Base-by-base conservation (phyloP, 345 rosid genomes). In the Punica granatum region DNA sequence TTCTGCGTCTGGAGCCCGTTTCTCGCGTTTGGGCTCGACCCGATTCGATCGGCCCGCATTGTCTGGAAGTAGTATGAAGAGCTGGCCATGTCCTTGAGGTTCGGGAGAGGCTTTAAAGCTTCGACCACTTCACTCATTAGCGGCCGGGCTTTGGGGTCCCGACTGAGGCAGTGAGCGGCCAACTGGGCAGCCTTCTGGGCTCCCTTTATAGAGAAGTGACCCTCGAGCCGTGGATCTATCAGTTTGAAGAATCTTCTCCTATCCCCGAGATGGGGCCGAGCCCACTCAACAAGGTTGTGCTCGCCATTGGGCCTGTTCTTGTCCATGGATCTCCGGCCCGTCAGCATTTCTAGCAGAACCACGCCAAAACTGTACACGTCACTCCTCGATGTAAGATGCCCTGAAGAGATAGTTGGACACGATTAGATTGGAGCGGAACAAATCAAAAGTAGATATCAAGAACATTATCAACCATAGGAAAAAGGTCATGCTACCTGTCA, bases 401-500 rank as follows among this genome's bases (percentile, higher is more conserved):
- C 85, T 81, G 80, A 41, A 25, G 53, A 42, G 33, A 36, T 35
- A 12, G 54, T 70, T 4, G n/a, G 37, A 60, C 33, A 26, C 31
- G 66, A 23, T 48, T 23, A 61, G 44, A 42, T 42, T 19, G 42
- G 51, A 67, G 31, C 32, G 1, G 43, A 33, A 59, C 13, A 21
- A 13, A 68, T n/a, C n/a, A n/a, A n/a, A n/a, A n/a, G n/a, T n/a
- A n/a, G n/a, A n/a, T n/a, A n/a, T n/a, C n/a, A n/a, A n/a, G n/a
- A n/a, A n/a, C n/a, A n/a, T n/a, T n/a, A n/a, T n/a, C n/a, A n/a
- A n/a, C n/a, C n/a, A n/a, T n/a, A n/a, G n/a, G n/a, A 31, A 37
- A 41, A 54, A 58, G 31, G 39, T 67, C 31, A 70, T 89, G 64
- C 13, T 75, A 94, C 99, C 98, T 5, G 96, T 94, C 99, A 93